Evolutionary conservation across 2,329 filamentous ascomycete genomes (phyloP).

Genomic region (Fusarium sp.): DNA sequence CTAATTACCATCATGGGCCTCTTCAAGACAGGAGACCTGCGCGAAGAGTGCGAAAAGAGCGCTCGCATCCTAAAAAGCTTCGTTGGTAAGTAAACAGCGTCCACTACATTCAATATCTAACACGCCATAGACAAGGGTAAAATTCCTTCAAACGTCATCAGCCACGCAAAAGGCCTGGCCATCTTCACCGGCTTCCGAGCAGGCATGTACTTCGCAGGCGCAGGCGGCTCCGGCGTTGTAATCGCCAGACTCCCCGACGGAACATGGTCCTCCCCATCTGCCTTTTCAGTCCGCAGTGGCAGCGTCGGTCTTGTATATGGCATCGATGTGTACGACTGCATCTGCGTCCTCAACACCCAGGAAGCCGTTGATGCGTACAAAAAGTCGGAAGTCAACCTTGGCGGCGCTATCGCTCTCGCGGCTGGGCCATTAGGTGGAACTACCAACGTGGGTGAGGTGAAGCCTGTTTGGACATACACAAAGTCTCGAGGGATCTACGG

Average conservation of each 20-base stretch:
- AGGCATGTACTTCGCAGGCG: conserved; percentile 21
- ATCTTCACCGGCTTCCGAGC: conserved; percentile 23
- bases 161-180: conserved; percentile 11
- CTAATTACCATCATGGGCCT: neutral
- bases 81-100: neutral
- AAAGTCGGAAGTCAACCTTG: conserved; percentile 11
- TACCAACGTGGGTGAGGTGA: neutral
- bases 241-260: conserved; percentile 1
- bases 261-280: conserved; percentile 3
- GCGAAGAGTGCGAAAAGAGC: conserved; percentile 15
- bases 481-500: conserved; percentile 14
- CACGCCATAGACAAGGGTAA: conserved; percentile 1
- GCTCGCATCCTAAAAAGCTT: conserved; percentile 13
- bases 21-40: conserved; percentile 3
- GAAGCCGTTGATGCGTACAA: conserved; percentile 14
- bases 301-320: conserved; percentile 23
- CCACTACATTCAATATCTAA: neutral
- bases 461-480: conserved; percentile 21
- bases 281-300: conserved; percentile 18
- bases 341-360: conserved; percentile 10
- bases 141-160: neutral
- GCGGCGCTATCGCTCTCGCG: conserved; percentile 9
- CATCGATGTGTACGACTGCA: conserved; percentile 16
- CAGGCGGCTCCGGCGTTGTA: conserved; percentile 12
- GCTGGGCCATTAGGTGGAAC: conserved; percentile 10